phyloP scores from a whole-genome alignment of 768 basidiomycete species.

The Rickenella mellea region DNA sequence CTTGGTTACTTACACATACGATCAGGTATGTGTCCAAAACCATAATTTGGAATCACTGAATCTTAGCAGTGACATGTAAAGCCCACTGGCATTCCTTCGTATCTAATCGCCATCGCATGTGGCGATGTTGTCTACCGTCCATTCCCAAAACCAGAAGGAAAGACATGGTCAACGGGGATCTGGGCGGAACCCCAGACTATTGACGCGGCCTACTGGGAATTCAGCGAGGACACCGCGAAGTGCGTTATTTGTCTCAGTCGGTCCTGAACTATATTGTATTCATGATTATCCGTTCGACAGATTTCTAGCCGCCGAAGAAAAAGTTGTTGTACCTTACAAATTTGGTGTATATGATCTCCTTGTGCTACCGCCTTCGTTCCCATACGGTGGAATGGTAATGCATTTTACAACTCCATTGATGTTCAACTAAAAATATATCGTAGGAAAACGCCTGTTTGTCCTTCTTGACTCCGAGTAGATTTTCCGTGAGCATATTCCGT shows the following conservation, averaged over 20 bases:
- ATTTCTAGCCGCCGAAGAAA: constrained; percentile 70
- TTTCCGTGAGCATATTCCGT: background rate
- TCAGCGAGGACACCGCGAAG: constrained; percentile 77
- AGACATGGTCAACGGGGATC: constrained; percentile 72
- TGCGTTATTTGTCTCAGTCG: constrained; percentile 21
- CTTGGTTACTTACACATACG: constrained; percentile 62
- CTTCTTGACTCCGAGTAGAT: constrained; percentile 79
- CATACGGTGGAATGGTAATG: constrained; percentile 79
- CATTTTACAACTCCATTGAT: background rate
- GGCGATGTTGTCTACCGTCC: constrained; percentile 72
- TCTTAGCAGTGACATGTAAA: constrained; percentile 20
- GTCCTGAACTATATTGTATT: background rate
- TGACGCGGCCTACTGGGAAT: constrained; percentile 77
- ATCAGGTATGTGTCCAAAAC: constrained; percentile 51
- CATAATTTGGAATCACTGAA: background rate
- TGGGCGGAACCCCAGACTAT: constrained; percentile 88
- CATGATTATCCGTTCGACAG: constrained; percentile 24
- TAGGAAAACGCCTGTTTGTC: constrained; percentile 87
- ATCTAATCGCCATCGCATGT: constrained; percentile 85
- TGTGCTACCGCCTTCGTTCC: constrained; percentile 86
- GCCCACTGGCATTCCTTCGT: constrained; percentile 81
- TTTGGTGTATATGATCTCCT: constrained; percentile 88
- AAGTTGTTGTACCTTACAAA: constrained; percentile 61
- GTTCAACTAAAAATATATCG: constrained; percentile 1
- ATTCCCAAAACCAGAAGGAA: constrained; percentile 51